Evolutionary conservation across 352 stramenopile species (phyloP).

Genomic region (Phytophthora chlamydospora): DNA sequence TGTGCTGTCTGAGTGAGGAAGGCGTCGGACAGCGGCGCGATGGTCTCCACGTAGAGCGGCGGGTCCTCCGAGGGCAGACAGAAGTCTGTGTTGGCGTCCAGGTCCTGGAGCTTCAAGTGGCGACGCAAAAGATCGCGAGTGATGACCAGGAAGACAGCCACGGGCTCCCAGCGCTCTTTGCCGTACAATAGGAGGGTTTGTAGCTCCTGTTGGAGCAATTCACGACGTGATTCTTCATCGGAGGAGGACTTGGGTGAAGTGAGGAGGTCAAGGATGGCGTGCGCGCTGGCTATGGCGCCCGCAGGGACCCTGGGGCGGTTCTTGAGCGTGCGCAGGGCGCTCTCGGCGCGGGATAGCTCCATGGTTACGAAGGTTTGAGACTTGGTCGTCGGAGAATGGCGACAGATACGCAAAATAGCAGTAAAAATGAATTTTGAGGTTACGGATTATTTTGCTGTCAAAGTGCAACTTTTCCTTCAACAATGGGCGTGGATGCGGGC

Average conservation of each 20-base stretch:
- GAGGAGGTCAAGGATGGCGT: constrained; percentile 47
- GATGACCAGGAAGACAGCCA: constrained; percentile 69
- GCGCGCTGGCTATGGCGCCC: constrained; percentile 44
- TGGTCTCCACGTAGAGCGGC: constrained; percentile 21
- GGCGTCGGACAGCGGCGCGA: constrained; percentile 42
- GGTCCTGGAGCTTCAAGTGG: constrained; percentile 34
- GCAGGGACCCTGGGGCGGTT: constrained; percentile 64
- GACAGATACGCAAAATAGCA: no score
- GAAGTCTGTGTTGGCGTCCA: constrained; percentile 44
- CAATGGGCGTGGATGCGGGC: constrained; percentile 38
- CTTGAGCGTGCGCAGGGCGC: constrained; percentile 75
- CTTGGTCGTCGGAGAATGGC: no score
- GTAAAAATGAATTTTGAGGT: neutral
- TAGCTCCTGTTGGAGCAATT: constrained; percentile 56
- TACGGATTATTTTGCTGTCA: neutral
- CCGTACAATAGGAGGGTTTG: constrained; percentile 58
- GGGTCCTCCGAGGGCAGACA: constrained; percentile 17
- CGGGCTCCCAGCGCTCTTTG: constrained; percentile 75
- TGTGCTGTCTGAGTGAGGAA: constrained; percentile 58
- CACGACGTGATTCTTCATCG: constrained; percentile 28
- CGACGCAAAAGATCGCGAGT: constrained; percentile 55
- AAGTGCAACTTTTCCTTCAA: no score
- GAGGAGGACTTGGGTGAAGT: constrained; percentile 1
- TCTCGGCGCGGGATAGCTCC: constrained; percentile 74
- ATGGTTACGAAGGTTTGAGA: constrained; percentile 30